A percentile compares a stretch with the other conserved stretches of the same genome.
Conservation (phyloP, 2,329 filamentous ascomycete genomes). For the Penicillium sclerotigenum region DNA sequence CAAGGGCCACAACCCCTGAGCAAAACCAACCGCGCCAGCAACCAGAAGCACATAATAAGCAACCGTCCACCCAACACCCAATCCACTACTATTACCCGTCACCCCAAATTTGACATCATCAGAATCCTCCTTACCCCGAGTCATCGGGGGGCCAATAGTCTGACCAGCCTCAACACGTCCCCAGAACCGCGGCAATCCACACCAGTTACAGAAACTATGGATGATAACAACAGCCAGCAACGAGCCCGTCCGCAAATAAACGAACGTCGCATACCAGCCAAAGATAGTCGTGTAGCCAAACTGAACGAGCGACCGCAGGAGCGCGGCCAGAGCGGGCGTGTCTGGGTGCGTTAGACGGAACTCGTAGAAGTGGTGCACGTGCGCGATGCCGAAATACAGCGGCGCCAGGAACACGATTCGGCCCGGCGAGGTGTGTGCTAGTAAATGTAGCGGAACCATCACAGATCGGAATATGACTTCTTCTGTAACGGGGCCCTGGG, state of each 20-base stretch:
- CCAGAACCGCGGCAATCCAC: slow-evolving; percentile 84
- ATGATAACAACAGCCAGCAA: slow-evolving; percentile 70
- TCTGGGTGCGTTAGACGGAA: slow-evolving; percentile 77
- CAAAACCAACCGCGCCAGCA: slow-evolving; percentile 69
- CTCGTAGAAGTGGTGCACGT: slow-evolving; percentile 95
- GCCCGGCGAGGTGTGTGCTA: slow-evolving; percentile 58
- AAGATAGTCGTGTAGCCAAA: slow-evolving; percentile 90
- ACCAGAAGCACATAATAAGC: slow-evolving; percentile 77
- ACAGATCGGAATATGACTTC: slow-evolving; percentile 90
- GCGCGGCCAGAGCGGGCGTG: slow-evolving; percentile 59
- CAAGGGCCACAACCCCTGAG: slow-evolving; percentile 65
- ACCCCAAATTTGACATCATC: slow-evolving; percentile 27
- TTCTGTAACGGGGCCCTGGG: slow-evolving; percentile 82
- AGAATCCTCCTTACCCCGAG: slow-evolving; percentile 42
- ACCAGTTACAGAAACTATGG: slow-evolving; percentile 88
- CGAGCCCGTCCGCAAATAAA: slow-evolving; percentile 82
- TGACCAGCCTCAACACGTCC: slow-evolving; percentile 63
- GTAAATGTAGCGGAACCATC: slow-evolving; percentile 75
- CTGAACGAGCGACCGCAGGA: slow-evolving; percentile 75
- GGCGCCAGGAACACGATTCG: slow-evolving; percentile 76
- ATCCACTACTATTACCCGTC: slow-evolving; percentile 23
- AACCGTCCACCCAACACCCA: slow-evolving; percentile 63
- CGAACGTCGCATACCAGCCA: slow-evolving; percentile 86
- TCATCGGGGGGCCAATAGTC: slow-evolving; percentile 34
- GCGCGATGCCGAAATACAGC: slow-evolving; percentile 86